Conservation (phyloP, 768 basidiomycete species). For the Termitomyces sp. region DNA sequence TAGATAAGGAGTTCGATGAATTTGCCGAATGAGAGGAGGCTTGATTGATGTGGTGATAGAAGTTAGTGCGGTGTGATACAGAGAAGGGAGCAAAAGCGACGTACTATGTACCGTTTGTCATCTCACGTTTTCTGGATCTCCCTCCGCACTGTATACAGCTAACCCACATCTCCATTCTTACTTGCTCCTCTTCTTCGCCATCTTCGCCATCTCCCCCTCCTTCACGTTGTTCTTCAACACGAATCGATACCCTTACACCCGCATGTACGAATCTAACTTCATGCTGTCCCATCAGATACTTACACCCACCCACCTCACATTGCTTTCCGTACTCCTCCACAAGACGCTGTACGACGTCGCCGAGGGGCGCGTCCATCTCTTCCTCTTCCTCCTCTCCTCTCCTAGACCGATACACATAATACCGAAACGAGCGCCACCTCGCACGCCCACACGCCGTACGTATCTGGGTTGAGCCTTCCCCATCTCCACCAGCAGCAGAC, state of each 20-base stretch:
- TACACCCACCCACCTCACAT: slow-evolving; percentile 36
- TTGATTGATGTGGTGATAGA: slow-evolving; percentile 14
- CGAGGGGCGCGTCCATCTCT: slow-evolving; percentile 33
- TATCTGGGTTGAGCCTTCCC: not conserved
- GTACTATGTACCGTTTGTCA: slow-evolving; percentile 39
- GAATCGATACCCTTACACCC: slow-evolving; percentile 28
- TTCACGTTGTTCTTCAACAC: slow-evolving; percentile 10
- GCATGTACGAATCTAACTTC: slow-evolving; percentile 42
- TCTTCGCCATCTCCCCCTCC: not conserved
- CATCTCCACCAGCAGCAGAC: not conserved
- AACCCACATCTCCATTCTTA: slow-evolving; percentile 41
- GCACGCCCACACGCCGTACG: slow-evolving; percentile 40
- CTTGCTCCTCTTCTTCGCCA: slow-evolving; percentile 10
- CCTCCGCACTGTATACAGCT: slow-evolving; percentile 46
- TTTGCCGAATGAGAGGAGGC: not conserved
- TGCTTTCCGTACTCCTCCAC: slow-evolving; percentile 27
- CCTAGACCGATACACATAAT: slow-evolving; percentile 29
- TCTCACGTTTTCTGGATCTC: slow-evolving; percentile 27
- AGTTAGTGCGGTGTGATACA: not conserved
- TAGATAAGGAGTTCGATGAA: not conserved
- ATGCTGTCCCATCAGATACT: slow-evolving; percentile 36
- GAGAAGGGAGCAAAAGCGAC: not conserved
- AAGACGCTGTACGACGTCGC: slow-evolving; percentile 37
- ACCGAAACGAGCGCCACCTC: slow-evolving; percentile 49
- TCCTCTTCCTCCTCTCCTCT: slow-evolving; percentile 13